Evolutionary conservation across 2,329 filamentous ascomycete genomes (phyloP).

Genomic region (Colletotrichum eleusines): DNA sequence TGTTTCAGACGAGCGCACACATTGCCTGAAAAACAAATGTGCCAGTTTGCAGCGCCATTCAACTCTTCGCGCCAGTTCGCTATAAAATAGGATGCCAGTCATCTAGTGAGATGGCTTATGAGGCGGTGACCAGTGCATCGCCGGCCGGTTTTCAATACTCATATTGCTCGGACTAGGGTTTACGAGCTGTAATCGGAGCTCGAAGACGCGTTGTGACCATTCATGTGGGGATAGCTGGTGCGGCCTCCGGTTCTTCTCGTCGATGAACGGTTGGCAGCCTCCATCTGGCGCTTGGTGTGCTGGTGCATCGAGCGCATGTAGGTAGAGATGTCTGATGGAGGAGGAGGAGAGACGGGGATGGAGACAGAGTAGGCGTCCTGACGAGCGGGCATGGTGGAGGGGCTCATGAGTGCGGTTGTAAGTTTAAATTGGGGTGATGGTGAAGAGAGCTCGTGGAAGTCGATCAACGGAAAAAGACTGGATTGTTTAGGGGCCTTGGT

Average conservation of each 20-base stretch:
- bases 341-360: constrained; percentile 54
- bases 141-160: background rate
- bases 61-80: background rate
- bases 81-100: background rate
- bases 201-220: constrained; percentile 42
- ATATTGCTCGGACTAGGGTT: accelerated
- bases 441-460: background rate
- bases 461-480: background rate
- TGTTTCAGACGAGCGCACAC: background rate
- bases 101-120: no score
- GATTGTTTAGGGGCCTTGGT: background rate
- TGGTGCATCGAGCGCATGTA: constrained; percentile 73
- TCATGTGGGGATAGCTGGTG: constrained; percentile 44
- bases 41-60: no score
- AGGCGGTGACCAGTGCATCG: background rate
- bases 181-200: constrained; percentile 30
- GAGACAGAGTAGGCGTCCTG: constrained; percentile 52
- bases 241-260: constrained; percentile 43
- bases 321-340: constrained; percentile 62
- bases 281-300: constrained; percentile 76
- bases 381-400: constrained; percentile 53
- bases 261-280: constrained; percentile 63
- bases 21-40: no score
- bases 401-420: constrained; percentile 31
- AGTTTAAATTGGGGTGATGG: background rate